A percentile compares a stretch with the other conserved stretches of the same genome.
Evolutionary conservation across 2,329 filamentous ascomycete species (phyloP).

Genomic region (Colletotrichum noveboracense): DNA sequence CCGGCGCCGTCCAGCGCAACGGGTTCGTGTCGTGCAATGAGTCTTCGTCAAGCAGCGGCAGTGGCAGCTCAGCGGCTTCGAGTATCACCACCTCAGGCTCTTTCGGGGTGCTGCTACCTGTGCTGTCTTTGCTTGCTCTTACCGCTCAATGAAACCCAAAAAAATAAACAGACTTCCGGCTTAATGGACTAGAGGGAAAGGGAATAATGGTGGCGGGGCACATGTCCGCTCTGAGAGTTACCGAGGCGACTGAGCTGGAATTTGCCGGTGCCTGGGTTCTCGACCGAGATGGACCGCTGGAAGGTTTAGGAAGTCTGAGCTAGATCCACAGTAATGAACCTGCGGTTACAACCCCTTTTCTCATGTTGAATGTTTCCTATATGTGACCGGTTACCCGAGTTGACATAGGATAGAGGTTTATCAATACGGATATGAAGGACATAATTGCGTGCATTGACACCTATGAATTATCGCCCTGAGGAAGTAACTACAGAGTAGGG

Average conservation of each 20-base stretch:
- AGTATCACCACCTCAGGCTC: neutral
- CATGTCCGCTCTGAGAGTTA: neutral
- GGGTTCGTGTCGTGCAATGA: conserved; percentile 67
- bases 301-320: neutral
- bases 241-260: neutral
- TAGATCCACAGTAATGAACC: neutral
- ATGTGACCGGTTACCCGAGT: too few species aligned
- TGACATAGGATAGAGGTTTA: too few species aligned
- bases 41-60: neutral
- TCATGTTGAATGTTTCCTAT: too few species aligned
- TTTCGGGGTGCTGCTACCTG: neutral
- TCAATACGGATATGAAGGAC: too few species aligned
- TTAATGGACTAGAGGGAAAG: neutral
- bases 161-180: neutral
- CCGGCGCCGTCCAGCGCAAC: conserved; percentile 67
- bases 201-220: neutral
- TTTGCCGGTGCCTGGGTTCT: neutral
- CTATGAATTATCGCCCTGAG: too few species aligned
- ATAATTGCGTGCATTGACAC: too few species aligned
- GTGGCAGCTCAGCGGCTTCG: neutral
- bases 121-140: conserved; percentile 2
- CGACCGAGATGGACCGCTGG: neutral
- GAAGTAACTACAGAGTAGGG: too few species aligned
- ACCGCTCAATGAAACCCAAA: neutral
- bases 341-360: too few species aligned